Evolutionary conservation across 352 stramenopile species (phyloP).

Genomic region (Pythium aquatile): DNA sequence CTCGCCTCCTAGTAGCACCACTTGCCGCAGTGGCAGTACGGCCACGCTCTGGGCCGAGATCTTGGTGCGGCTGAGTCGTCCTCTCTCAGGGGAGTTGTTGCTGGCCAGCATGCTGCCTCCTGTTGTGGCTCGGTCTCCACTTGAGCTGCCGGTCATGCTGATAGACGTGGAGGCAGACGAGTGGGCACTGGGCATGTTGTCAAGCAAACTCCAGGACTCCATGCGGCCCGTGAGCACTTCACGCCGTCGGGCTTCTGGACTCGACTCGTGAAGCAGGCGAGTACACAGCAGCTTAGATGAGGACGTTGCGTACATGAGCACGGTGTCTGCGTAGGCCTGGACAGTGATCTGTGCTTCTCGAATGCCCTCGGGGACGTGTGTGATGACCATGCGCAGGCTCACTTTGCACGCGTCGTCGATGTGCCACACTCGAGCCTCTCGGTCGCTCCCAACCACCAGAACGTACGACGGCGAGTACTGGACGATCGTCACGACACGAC

Average conservation of each 20-base stretch:
- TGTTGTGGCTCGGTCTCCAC: not conserved
- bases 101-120: not conserved
- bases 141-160: not conserved
- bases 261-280: slow-evolving; percentile 38
- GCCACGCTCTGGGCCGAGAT: slow-evolving; percentile 37
- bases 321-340: slow-evolving; percentile 41
- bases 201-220: slow-evolving; percentile 52
- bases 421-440: slow-evolving; percentile 67
- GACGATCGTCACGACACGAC: slow-evolving; percentile 42
- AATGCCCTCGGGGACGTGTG: slow-evolving; percentile 54
- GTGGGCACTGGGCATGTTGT: slow-evolving; percentile 23
- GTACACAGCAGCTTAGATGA: slow-evolving; percentile 41
- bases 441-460: slow-evolving; percentile 59
- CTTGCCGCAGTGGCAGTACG: slow-evolving; percentile 55
- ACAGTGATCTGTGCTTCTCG: slow-evolving; percentile 48
- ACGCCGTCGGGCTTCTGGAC: slow-evolving; percentile 15
- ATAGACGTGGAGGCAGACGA: not conserved
- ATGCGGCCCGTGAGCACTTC: slow-evolving; percentile 32
- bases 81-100: slow-evolving; percentile 15
- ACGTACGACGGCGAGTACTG: slow-evolving; percentile 59
- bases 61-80: slow-evolving; percentile 50
- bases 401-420: slow-evolving; percentile 30
- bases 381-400: slow-evolving; percentile 45
- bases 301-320: slow-evolving; percentile 46
- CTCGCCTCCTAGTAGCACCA: slow-evolving; percentile 59